phyloP scores from a whole-genome alignment of 2,329 filamentous ascomycete genomes.

The Xylaria polymorpha region DNA sequence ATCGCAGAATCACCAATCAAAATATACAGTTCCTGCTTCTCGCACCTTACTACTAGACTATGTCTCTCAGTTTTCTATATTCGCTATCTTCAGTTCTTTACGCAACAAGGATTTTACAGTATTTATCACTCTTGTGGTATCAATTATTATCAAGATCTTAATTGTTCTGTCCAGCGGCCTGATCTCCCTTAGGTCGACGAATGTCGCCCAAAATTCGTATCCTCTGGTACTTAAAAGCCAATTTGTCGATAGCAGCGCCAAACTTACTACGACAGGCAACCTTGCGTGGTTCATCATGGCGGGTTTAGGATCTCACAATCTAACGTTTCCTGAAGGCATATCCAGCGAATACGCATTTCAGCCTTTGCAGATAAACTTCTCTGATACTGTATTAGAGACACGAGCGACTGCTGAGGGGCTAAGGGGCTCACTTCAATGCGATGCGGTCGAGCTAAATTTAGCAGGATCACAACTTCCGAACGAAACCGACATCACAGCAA shows the following conservation, averaged over 20 bases:
- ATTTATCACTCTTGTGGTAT: background rate
- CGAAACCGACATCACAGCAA: too few species aligned
- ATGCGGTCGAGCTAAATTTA: too few species aligned
- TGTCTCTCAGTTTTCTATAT: conserved; percentile 3
- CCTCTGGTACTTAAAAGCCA: background rate
- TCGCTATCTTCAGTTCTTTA: background rate
- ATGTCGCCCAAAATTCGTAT: background rate
- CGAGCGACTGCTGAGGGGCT: too few species aligned
- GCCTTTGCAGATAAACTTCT: background rate
- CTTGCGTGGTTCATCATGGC: background rate
- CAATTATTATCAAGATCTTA: conserved; percentile 6
- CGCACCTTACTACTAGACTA: conserved; percentile 14
- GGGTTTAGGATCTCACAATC: background rate
- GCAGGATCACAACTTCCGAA: too few species aligned
- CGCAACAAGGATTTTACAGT: conserved; percentile 1
- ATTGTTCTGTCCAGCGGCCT: background rate
- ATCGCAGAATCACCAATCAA: too few species aligned
- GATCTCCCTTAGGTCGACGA: background rate
- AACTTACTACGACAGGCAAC: background rate
- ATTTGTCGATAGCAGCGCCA: conserved; percentile 9
- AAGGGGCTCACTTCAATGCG: too few species aligned
- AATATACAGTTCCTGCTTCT: background rate
- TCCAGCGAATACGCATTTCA: conserved; percentile 18
- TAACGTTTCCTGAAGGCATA: conserved; percentile 5
- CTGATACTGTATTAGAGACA: background rate